Base-by-base conservation (phyloP, 2,329 filamentous ascomycete genomes). In the Aspergillus sp. region DNA sequence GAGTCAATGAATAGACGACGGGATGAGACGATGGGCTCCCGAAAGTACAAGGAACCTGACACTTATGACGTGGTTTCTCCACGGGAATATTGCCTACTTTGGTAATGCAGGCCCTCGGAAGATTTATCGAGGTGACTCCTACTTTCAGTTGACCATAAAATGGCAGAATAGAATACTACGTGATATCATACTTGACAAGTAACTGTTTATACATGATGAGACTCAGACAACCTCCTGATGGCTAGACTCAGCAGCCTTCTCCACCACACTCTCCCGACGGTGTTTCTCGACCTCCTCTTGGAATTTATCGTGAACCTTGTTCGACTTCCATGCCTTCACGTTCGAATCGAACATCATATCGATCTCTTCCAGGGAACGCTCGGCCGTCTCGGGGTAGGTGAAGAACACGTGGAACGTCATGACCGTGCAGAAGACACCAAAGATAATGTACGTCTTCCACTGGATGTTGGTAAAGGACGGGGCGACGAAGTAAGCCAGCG, bases 351-450 rank as follows among this genome's bases (percentile, higher is more conserved):
- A 91, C 54, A 91, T 83, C 13, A 84, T 79, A 58, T 89, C 87
- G 68, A 91, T 86, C 68, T 92, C 87, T 65, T 92, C 88, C 0
- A 92, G 80, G 0, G 86, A 85, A 65, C 83, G 86, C 14, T 85
- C 84, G 40, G 83, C 82, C 0, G 87, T 91, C 70, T 90, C 82
- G 0, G 86, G 86, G 52, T 83, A 85, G 30, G 76, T 72, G 60
- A 91, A 76, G 67, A 82, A 82, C 64, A 88, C 84, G 66, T 90
- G 87, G 47, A 90, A 66, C 38, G 84, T 84, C 62, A 88, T 87
- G 5, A 78, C 78, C 1, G 78, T 80, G 65, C 88, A 89, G 74
- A 91, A 90, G 4, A 85, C 79, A 1, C 81, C 89, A 64, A 93
- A 93, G 58, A 93, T 80, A 68, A 91, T 82, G 72, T 91, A 92